Conservation (phyloP, 75 land plant genomes). For the Picea glauca region DNA sequence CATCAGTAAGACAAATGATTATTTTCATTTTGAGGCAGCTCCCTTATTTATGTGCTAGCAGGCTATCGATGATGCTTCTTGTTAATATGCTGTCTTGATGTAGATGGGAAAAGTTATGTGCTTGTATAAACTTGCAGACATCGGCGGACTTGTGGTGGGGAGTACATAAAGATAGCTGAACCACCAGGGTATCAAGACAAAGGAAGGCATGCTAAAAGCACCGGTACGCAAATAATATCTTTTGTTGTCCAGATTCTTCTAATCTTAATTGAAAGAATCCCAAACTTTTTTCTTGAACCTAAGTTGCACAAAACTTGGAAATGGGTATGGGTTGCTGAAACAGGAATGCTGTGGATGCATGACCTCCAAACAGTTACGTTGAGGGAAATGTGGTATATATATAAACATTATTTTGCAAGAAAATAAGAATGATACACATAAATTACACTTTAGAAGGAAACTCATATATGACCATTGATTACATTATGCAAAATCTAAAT, state of each 20-base stretch:
- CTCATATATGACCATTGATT: too few relatives aligned
- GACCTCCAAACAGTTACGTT: too few relatives aligned
- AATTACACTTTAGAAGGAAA: too few relatives aligned
- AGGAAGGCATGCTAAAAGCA: neutral
- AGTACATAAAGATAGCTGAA: constrained; percentile 30
- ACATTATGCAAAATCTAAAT: too few relatives aligned
- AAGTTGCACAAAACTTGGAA: neutral
- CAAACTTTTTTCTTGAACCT: neutral
- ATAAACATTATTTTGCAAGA: too few relatives aligned
- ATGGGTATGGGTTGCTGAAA: too few relatives aligned
- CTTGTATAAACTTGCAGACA: constrained; percentile 15
- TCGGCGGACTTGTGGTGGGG: constrained; percentile 21
- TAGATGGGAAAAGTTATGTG: neutral
- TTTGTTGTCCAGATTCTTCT: neutral
- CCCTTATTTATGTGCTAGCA: neutral
- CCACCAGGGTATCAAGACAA: constrained; percentile 20
- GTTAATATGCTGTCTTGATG: constrained; percentile 11
- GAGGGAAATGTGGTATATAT: too few relatives aligned
- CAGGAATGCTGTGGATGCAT: too few relatives aligned
- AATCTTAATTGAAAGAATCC: neutral
- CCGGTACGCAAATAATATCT: neutral
- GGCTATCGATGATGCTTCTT: neutral
- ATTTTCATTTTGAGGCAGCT: neutral
- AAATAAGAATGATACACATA: too few relatives aligned
- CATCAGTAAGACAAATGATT: constrained; percentile 19